Percentiles rank a stretch among this genome's conserved stretches.
phyloP scores from a whole-genome alignment of 371 early-diverging fungal genomes.

The Choanephora cucurbitarum region DNA sequence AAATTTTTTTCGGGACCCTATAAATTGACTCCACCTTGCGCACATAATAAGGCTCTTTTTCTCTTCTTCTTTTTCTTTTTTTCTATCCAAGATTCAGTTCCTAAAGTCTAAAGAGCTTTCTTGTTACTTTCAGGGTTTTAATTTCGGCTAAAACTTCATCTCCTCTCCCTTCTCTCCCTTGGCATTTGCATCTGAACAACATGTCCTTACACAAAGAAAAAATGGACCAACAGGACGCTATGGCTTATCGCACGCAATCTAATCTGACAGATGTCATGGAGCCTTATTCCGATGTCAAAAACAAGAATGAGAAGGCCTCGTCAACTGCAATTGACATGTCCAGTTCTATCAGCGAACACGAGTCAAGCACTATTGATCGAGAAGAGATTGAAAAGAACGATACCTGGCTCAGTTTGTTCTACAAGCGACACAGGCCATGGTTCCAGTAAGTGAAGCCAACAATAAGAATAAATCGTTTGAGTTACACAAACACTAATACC shows the following conservation, averaged over 20 bases:
- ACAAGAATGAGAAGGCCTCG: constrained; percentile 5
- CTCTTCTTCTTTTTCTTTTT: constrained; percentile 1
- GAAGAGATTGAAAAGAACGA: constrained; percentile 20
- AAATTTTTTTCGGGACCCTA: neutral
- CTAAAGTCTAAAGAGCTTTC: neutral
- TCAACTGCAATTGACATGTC: constrained; percentile 21
- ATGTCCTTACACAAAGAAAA: neutral
- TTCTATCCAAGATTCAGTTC: constrained; percentile 1
- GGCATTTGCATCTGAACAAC: neutral
- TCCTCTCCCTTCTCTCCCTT: neutral
- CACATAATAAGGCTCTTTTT: neutral
- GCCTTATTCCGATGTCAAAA: constrained; percentile 13
- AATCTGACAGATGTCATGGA: constrained; percentile 15
- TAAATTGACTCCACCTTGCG: neutral
- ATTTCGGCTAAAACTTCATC: neutral
- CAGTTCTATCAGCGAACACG: constrained; percentile 7
- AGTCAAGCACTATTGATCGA: constrained; percentile 9
- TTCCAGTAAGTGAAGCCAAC: constrained; percentile 27
- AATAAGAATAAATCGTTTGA: too few relatives aligned
- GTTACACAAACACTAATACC: neutral
- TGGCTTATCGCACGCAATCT: constrained; percentile 9
- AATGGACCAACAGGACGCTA: neutral
- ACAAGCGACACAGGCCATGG: constrained; percentile 17
- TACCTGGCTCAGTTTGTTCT: constrained; percentile 9
- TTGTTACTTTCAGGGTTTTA: neutral